Evolutionary conservation across 176 grass and related monocot species (phyloP).

Genomic region (Oryza punctata): DNA sequence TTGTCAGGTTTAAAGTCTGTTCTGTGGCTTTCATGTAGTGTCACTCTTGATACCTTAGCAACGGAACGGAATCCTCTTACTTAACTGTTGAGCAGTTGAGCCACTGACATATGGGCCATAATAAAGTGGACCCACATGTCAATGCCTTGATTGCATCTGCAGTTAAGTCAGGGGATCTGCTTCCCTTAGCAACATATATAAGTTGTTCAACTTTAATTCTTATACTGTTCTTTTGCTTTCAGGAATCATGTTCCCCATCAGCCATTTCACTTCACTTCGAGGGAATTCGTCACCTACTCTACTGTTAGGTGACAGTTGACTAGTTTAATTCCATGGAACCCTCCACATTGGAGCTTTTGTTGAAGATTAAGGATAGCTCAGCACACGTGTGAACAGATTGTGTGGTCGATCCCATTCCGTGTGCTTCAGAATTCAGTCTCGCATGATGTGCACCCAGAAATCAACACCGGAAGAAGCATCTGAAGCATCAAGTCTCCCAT

Average conservation of each 20-base stretch:
- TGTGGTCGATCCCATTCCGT: not conserved
- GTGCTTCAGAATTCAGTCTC: not conserved
- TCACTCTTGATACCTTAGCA: not conserved
- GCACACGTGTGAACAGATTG: not conserved
- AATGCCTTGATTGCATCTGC: no score
- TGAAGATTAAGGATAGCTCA: not conserved
- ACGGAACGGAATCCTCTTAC: no score
- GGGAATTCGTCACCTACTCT: conserved; percentile 82
- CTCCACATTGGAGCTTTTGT: not conserved
- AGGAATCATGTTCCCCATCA: conserved; percentile 56
- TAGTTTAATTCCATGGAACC: not conserved
- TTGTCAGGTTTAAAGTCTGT: not conserved
- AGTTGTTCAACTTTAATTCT: not conserved
- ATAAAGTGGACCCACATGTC: no score
- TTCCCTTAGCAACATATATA: not conserved
- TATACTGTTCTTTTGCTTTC: conserved; percentile 27
- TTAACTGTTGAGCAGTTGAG: no score
- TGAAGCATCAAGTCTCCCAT: not conserved
- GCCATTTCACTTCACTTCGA: conserved; percentile 92
- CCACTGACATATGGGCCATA: no score
- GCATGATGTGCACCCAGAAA: not conserved
- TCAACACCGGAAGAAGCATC: not conserved
- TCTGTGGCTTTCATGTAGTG: not conserved
- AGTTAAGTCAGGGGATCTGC: no score
- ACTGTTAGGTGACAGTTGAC: conserved; percentile 49